Percentiles rank a stretch among this genome's conserved stretches.
These are phyloP conservation scores for Trypanosoma melophagium DNA, from an alignment of 208 protist species.

Conservation along the genomic window DNA sequence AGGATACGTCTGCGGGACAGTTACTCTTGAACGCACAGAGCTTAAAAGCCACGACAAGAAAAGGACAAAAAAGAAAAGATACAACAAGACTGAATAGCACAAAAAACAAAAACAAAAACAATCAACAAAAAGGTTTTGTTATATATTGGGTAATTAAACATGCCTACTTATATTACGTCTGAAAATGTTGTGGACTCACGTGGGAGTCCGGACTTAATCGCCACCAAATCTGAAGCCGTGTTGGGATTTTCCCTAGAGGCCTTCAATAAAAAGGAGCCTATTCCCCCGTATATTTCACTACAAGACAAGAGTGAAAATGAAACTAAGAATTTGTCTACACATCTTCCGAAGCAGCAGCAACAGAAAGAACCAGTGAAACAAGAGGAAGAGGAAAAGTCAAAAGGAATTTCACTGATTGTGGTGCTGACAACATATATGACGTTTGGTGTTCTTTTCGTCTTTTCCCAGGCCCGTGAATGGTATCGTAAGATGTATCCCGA, in stretches of 20 bases:
- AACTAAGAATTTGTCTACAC: neutral
- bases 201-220: neutral
- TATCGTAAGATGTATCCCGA: constrained; percentile 50
- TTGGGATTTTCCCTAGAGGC: neutral
- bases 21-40: too few relatives aligned
- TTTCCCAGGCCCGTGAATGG: constrained; percentile 55
- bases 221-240: neutral
- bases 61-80: too few relatives aligned
- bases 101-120: neutral
- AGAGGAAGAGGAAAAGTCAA: neutral
- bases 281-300: neutral
- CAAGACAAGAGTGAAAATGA: neutral
- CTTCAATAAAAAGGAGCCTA: constrained; percentile 3
- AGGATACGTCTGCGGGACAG: neutral
- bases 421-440: constrained; percentile 59
- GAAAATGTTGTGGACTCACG: constrained; percentile 8
- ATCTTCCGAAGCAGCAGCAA: neutral
- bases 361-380: constrained; percentile 10
- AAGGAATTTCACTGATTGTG: constrained; percentile 16
- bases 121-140: neutral
- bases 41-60: too few relatives aligned
- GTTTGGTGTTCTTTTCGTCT: constrained; percentile 49
- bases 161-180: constrained; percentile 22
- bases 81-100: neutral
- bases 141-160: neutral